Conservation (phyloP, 2,329 filamentous ascomycete genomes). For the Arthrobotrys entomopaga region DNA sequence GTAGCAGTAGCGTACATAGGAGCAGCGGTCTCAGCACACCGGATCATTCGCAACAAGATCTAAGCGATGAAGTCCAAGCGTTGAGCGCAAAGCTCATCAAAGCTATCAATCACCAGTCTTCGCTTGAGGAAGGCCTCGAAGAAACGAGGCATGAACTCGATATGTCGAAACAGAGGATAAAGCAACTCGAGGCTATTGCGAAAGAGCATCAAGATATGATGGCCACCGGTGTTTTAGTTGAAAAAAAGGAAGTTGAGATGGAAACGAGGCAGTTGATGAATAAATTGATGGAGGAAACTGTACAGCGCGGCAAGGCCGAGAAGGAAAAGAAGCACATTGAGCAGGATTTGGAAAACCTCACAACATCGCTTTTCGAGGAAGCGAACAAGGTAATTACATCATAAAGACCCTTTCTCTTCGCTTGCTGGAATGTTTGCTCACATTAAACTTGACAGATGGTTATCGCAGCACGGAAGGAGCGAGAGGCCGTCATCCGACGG, state of each 20-base stretch:
- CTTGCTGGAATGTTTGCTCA: slow-evolving; percentile 57
- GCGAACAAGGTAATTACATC: slow-evolving; percentile 77
- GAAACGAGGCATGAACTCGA: slow-evolving; percentile 86
- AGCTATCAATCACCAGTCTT: slow-evolving; percentile 95
- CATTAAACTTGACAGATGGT: slow-evolving; percentile 74
- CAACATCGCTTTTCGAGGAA: slow-evolving; percentile 94
- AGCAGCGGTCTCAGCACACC: slow-evolving; percentile 31
- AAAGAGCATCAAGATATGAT: slow-evolving; percentile 77
- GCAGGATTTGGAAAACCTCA: slow-evolving; percentile 88
- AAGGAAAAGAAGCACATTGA: slow-evolving; percentile 89
- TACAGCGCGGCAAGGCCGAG: slow-evolving; percentile 72
- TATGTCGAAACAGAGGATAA: slow-evolving; percentile 73
- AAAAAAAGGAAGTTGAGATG: slow-evolving; percentile 77
- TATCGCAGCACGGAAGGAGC: slow-evolving; percentile 83
- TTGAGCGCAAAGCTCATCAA: slow-evolving; percentile 96
- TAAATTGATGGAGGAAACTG: slow-evolving; percentile 73
- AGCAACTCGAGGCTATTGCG: slow-evolving; percentile 74
- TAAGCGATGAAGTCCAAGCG: slow-evolving; percentile 81
- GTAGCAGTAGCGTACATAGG: slow-evolving; percentile 15
- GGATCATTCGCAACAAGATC: slow-evolving; percentile 63
- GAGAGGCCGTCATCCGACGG: slow-evolving; percentile 81
- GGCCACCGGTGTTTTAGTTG: slow-evolving; percentile 78
- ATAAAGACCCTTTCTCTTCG: neutral
- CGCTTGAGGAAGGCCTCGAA: slow-evolving; percentile 86
- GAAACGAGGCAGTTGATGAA: slow-evolving; percentile 72